Percentiles rank a stretch among this genome's conserved stretches.
These are phyloP conservation scores for Penicillium psychrosexuale DNA, from an alignment of 2,329 filamentous ascomycete species.

Conservation along the genomic window DNA sequence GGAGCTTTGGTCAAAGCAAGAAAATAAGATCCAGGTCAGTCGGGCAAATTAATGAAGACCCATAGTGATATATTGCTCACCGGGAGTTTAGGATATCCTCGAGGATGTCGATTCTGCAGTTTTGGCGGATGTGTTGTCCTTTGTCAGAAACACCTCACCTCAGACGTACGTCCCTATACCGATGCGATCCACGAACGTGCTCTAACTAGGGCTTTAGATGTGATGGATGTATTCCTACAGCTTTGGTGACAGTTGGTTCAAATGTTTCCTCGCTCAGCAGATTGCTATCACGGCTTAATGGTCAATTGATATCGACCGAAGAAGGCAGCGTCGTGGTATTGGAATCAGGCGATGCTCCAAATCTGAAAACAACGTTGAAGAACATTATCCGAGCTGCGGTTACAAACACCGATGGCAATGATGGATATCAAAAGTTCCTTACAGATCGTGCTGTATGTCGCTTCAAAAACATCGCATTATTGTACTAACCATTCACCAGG, in stretches of 20 bases:
- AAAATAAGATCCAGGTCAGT: constrained; percentile 40
- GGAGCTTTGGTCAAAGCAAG: constrained; percentile 40
- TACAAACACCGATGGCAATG: constrained; percentile 37
- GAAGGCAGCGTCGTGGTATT: constrained; percentile 41
- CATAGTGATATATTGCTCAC: constrained; percentile 8
- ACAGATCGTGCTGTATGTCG: constrained; percentile 37
- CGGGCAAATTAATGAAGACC: neutral
- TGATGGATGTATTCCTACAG: constrained; percentile 41
- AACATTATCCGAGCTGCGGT: constrained; percentile 45
- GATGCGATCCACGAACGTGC: neutral
- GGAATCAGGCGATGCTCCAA: constrained; percentile 45
- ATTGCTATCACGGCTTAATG: constrained; percentile 38
- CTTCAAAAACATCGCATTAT: neutral
- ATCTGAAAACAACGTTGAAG: constrained; percentile 47
- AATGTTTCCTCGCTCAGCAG: constrained; percentile 43
- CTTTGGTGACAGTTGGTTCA: constrained; percentile 44
- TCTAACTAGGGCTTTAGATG: constrained; percentile 29
- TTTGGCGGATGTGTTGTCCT: constrained; percentile 37
- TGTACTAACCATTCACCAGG: constrained; percentile 27
- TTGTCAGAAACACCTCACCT: constrained; percentile 36
- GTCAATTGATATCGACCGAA: constrained; percentile 29
- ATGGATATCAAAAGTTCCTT: constrained; percentile 40
- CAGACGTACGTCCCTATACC: constrained; percentile 31
- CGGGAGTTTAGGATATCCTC: constrained; percentile 30
- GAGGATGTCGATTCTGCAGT: constrained; percentile 41